Percentiles rank a stretch among this genome's conserved stretches.
These are phyloP conservation scores for Sphaerulina vaccinii DNA, from an alignment of 2,329 filamentous ascomycete species.

Conservation along the genomic window DNA sequence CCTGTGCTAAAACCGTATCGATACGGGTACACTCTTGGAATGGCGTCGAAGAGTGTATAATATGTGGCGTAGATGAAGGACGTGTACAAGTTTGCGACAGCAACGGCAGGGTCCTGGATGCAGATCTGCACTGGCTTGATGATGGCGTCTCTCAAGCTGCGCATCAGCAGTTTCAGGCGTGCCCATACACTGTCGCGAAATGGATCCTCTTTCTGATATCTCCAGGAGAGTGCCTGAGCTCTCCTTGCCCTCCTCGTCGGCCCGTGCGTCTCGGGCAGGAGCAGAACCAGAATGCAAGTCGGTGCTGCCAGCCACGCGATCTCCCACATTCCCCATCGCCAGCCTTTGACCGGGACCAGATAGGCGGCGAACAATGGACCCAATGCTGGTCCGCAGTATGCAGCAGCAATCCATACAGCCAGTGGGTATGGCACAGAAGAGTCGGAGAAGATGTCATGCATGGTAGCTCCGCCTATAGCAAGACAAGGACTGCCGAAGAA, in stretches of 20 bases:
- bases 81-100: slow-evolving; percentile 63
- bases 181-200: slow-evolving; percentile 43
- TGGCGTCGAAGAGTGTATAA: slow-evolving; percentile 64
- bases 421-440: slow-evolving; percentile 46
- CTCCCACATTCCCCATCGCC: slow-evolving; percentile 63
- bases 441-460: slow-evolving; percentile 42
- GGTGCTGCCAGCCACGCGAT: slow-evolving; percentile 62
- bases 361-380: slow-evolving; percentile 62
- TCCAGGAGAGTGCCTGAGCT: slow-evolving; percentile 41
- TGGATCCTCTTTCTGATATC: slow-evolving; percentile 59
- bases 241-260: slow-evolving; percentile 38
- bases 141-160: slow-evolving; percentile 49
- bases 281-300: slow-evolving; percentile 52
- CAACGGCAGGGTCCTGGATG: slow-evolving; percentile 52
- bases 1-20: slow-evolving; percentile 59
- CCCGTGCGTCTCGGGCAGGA: slow-evolving; percentile 59
- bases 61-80: slow-evolving; percentile 63
- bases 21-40: slow-evolving; percentile 61
- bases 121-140: slow-evolving; percentile 59
- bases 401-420: slow-evolving; percentile 43
- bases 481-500: slow-evolving; percentile 66
- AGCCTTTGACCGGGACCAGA: slow-evolving; percentile 54
- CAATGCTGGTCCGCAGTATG: slow-evolving; percentile 51
- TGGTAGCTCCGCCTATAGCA: slow-evolving; percentile 54
- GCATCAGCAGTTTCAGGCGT: neutral